These are phyloP conservation scores for Calvatia gigantea DNA, from an alignment of 768 basidiomycete species.

Conservation along the genomic window DNA sequence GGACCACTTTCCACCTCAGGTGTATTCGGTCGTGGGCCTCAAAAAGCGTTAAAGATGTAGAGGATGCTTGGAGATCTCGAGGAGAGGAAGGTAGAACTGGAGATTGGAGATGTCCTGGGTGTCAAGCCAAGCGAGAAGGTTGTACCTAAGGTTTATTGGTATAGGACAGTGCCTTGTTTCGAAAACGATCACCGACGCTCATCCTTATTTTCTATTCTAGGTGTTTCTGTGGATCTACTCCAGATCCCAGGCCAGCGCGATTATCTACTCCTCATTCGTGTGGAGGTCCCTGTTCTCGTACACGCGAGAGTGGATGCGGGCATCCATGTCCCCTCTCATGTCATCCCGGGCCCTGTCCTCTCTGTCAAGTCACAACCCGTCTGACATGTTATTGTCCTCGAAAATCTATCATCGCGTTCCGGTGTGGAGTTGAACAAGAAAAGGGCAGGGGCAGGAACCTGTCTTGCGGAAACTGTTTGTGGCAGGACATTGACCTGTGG, in stretches of 20 bases:
- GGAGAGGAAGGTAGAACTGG: conserved; percentile 61
- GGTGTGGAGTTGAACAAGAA: conserved; percentile 46
- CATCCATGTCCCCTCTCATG: conserved; percentile 85
- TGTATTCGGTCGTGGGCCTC: conserved; percentile 88
- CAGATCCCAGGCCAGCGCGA: conserved; percentile 69
- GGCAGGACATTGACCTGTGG: conserved; percentile 56
- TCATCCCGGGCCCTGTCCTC: conserved; percentile 96
- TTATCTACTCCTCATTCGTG: conserved; percentile 78
- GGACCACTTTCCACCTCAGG: conserved; percentile 87
- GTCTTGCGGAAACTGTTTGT: conserved; percentile 43
- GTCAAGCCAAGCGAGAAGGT: conserved; percentile 74
- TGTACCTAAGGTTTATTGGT: conserved; percentile 68
- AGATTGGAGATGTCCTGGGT: conserved; percentile 93
- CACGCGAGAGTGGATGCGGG: conserved; percentile 54
- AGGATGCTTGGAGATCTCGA: conserved; percentile 68
- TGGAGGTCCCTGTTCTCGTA: conserved; percentile 61
- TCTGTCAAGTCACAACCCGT: conserved; percentile 78
- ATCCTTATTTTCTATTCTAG: conserved; percentile 29
- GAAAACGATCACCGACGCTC: not conserved
- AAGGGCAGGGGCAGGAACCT: conserved; percentile 25
- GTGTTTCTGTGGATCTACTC: conserved; percentile 80
- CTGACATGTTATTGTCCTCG: conserved; percentile 79
- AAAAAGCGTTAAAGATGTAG: conserved; percentile 71
- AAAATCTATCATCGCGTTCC: conserved; percentile 51
- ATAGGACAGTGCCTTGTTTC: conserved; percentile 19